Conservation (phyloP, 2,329 filamentous ascomycete genomes). For the Fusarium solani-melongenae region DNA sequence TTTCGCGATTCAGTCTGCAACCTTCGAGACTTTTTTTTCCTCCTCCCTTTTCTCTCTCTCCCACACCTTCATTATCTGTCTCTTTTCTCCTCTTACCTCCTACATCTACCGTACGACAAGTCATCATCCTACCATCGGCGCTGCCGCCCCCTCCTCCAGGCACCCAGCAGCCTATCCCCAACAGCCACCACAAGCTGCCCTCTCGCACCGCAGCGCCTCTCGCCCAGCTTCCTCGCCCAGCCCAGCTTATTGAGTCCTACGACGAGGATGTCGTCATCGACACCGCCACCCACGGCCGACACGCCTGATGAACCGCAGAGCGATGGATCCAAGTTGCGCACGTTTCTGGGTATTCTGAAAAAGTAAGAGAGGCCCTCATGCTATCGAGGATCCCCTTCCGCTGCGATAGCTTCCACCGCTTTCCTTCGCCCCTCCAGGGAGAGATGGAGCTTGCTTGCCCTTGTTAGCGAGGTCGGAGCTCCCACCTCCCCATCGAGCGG, state of each 20-base stretch:
- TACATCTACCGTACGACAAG: neutral
- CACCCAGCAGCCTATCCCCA: neutral
- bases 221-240: neutral
- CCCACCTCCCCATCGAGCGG: conserved; percentile 16
- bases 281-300: conserved; percentile 47
- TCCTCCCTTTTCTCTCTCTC: conserved; percentile 5
- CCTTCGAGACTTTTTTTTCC: conserved; percentile 28
- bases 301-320: conserved; percentile 65
- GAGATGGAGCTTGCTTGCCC: conserved; percentile 1
- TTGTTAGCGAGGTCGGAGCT: conserved; percentile 32
- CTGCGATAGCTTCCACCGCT: conserved; percentile 30
- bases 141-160: neutral
- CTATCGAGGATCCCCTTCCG: conserved; percentile 1
- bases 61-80: neutral
- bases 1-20: conserved; percentile 41
- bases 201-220: neutral
- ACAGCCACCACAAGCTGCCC: neutral
- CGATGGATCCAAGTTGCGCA: conserved; percentile 89
- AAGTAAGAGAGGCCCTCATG: conserved; percentile 69
- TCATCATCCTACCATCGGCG: neutral
- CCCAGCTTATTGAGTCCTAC: conserved; percentile 13
- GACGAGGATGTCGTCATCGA: conserved; percentile 53
- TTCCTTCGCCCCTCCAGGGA: neutral
- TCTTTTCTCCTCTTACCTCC: neutral
- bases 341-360: conserved; percentile 86